A percentile compares a stretch with the other conserved stretches of the same genome.
These are phyloP conservation scores for Casaregolazyma lundiana DNA, from an alignment of 1,139 yeast genomes.

Conservation along the genomic window DNA sequence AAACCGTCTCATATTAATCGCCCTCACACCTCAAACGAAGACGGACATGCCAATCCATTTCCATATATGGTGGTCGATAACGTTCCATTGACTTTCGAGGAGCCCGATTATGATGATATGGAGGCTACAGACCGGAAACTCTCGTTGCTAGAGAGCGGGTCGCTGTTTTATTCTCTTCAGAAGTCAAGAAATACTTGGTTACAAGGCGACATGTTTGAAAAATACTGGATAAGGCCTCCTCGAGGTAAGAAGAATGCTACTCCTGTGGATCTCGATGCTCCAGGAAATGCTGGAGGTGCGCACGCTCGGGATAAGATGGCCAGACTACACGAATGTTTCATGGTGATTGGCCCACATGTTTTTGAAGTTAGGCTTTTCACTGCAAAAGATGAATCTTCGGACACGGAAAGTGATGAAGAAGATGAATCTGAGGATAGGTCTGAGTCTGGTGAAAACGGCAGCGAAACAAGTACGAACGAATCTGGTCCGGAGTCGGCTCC, in stretches of 20 bases:
- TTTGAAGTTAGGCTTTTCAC: constrained; percentile 76
- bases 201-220: constrained; percentile 65
- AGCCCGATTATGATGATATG: constrained; percentile 58
- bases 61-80: constrained; percentile 67
- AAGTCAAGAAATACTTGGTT: constrained; percentile 73
- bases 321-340: constrained; percentile 69
- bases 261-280: constrained; percentile 8
- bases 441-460: neutral
- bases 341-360: constrained; percentile 77
- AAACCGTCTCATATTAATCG: constrained; percentile 4
- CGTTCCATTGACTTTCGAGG: constrained; percentile 62
- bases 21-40: neutral
- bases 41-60: constrained; percentile 27
- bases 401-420: constrained; percentile 26
- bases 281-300: constrained; percentile 34
- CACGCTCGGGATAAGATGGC: constrained; percentile 85
- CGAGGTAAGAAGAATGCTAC: constrained; percentile 44
- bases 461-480: neutral
- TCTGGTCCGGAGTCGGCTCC: constrained; percentile 1
- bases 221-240: constrained; percentile 64
- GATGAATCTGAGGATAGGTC: constrained; percentile 14
- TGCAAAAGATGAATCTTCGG: constrained; percentile 61
- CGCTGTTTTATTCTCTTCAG: constrained; percentile 53
- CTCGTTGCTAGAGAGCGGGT: constrained; percentile 68
- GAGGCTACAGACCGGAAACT: constrained; percentile 48